Base-by-base conservation (phyloP, 192 early-diverging fungal species). In the Hyaloraphidium curvatum region DNA sequence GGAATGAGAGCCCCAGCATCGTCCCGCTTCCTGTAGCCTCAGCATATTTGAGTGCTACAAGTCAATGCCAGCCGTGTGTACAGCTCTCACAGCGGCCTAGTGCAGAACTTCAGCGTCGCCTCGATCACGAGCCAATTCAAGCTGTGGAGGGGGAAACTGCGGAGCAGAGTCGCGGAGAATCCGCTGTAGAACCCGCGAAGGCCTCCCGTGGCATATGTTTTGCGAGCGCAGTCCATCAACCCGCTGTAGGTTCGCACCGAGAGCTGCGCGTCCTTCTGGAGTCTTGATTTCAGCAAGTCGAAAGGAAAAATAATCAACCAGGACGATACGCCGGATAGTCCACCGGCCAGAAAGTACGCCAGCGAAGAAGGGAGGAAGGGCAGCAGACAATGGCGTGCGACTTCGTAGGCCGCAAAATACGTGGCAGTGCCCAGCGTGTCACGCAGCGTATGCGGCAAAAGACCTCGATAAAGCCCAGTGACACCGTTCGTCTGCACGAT, bases 81-180 rank as follows among this genome's bases (percentile, higher is more conserved):
- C n/a, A n/a, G n/a, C n/a, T 48, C 43, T 7, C 11, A 14, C 43
- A 14, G 11, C 7, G 25, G 23, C 11, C 43, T 19, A 48, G 14
- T 25, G 23, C 43, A 48, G 4, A 19, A 5, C 14, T 48, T 11
- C 4, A 68, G 51, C 1, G 71, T 72, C 57, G 69, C 68, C 60
- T 86, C 83, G 56, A 82, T 83, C 2, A 87, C 81, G 9, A 84
- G 59, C 73, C 83, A 87, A 59, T 87, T 87, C n/a, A 87, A 60
- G 9, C 77, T 78, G 59, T 87, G 84, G 54, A 87, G 76, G 0
- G 84, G 84, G 56, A 84, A 82, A 1, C 82, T 82, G 2, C 84
- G 67, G 22, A 84, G 72, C 4, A 84, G 68, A 26, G 80, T 84
- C 16, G 83, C 82, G 0, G 73, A 77, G 5, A 87, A 55, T 14